These are phyloP conservation scores for Arachnomyces sp. DNA, from an alignment of 2,329 filamentous ascomycete genomes.

Conservation along the genomic window DNA sequence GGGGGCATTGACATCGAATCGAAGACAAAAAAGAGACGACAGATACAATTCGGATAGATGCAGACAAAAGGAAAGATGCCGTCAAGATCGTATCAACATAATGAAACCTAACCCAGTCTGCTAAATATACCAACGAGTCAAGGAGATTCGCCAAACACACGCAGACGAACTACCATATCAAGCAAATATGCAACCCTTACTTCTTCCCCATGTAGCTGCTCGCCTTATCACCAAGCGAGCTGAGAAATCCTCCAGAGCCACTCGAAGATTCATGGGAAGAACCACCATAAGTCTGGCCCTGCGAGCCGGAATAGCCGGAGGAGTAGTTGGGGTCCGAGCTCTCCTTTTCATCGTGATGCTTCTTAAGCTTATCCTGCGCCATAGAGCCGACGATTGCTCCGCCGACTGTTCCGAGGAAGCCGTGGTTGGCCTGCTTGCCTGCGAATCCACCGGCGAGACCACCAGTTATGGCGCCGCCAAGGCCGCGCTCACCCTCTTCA, in stretches of 20 bases:
- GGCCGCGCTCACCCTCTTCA: conserved; percentile 39
- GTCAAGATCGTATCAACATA: no score
- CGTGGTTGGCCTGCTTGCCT: conserved; percentile 42
- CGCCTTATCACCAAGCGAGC: background rate
- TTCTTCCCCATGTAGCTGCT: conserved; percentile 7
- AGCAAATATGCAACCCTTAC: background rate
- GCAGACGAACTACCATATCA: background rate
- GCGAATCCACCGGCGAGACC: conserved; percentile 40
- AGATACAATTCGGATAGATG: no score
- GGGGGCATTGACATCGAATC: no score
- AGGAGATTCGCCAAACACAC: no score
- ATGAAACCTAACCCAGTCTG: no score
- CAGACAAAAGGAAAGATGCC: no score
- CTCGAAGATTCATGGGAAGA: no score
- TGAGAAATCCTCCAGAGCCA: no score
- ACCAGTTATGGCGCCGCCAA: conserved; percentile 40
- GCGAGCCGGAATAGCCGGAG: background rate
- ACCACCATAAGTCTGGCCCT: background rate
- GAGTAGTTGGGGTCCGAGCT: conserved; percentile 15
- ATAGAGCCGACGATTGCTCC: conserved; percentile 41
- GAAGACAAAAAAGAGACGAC: no score
- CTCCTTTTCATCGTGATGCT: conserved; percentile 21
- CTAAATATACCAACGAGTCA: no score
- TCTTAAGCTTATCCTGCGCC: conserved; percentile 39
- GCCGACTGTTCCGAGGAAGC: conserved; percentile 41